A percentile compares a stretch with the other conserved stretches of the same genome.
phyloP scores from a whole-genome alignment of 305 asterid species.

The Fraxinus sp. region DNA sequence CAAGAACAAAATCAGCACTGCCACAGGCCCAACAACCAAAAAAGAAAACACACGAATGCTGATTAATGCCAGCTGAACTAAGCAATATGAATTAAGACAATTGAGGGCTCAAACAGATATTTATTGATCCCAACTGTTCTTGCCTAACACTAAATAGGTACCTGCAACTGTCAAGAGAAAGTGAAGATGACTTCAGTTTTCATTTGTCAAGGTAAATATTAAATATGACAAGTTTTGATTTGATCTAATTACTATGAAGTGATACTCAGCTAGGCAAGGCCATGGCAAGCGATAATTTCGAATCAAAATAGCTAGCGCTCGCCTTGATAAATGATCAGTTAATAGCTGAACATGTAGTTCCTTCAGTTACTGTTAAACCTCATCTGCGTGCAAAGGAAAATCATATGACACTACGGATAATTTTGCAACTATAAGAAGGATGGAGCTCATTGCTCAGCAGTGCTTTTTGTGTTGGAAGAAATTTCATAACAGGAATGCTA shows the following conservation, averaged over 20 bases:
- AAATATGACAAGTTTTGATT: background rate
- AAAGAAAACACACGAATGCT: background rate
- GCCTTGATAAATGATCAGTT: background rate
- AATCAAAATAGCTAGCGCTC: background rate
- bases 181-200: background rate
- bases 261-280: background rate
- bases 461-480: background rate
- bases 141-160: background rate
- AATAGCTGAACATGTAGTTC: background rate
- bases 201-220: background rate
- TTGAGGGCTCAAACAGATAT: background rate
- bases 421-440: background rate
- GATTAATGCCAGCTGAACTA: background rate
- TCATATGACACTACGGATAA: background rate
- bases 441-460: background rate
- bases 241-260: background rate
- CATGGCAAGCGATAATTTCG: background rate
- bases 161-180: background rate
- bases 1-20: background rate
- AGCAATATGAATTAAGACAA: background rate
- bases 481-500: background rate
- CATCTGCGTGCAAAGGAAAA: background rate
- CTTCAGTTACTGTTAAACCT: background rate
- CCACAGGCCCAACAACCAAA: background rate
- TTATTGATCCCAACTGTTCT: background rate